Evolutionary conservation across 768 basidiomycete genomes (phyloP).

Genomic region (Mycena sanguinolenta): DNA sequence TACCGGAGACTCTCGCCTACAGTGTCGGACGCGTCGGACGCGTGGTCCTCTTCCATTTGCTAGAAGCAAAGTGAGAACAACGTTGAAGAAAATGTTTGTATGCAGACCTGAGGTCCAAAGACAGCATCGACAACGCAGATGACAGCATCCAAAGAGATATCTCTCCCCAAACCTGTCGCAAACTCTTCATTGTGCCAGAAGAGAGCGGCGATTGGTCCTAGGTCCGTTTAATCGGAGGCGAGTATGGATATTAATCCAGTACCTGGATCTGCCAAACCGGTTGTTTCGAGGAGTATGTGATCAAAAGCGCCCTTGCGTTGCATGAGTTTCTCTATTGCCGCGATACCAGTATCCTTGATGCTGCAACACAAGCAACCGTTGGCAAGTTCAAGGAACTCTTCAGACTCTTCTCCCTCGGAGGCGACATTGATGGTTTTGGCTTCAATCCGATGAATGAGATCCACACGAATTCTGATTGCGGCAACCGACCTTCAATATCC

Average conservation of each 20-base stretch:
- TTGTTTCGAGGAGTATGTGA: constrained; percentile 95
- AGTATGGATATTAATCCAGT: constrained; percentile 13
- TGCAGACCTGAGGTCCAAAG: constrained; percentile 69
- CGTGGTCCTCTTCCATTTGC: constrained; percentile 90
- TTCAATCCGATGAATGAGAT: constrained; percentile 46
- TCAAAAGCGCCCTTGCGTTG: constrained; percentile 89
- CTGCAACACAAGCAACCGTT: constrained; percentile 99
- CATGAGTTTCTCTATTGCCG: constrained; percentile 95
- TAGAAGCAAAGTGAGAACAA: constrained; percentile 45
- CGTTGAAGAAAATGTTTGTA: constrained; percentile 10
- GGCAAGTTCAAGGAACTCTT: constrained; percentile 92
- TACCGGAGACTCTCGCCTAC: constrained; percentile 87
- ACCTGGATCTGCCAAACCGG: constrained; percentile 97
- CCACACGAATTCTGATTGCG: background rate
- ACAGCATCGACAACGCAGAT: constrained; percentile 93
- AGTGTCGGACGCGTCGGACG: constrained; percentile 55
- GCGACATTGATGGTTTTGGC: constrained; percentile 90
- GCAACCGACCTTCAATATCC: constrained; percentile 89
- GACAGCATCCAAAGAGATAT: constrained; percentile 88
- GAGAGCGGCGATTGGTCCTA: constrained; percentile 88
- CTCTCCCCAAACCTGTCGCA: constrained; percentile 72
- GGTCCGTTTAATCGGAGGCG: background rate
- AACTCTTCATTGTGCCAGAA: constrained; percentile 93
- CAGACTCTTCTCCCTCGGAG: constrained; percentile 75
- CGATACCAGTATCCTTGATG: constrained; percentile 92